Conservation (phyloP, 306 rosid species). For the Biancaea sappan region DNA sequence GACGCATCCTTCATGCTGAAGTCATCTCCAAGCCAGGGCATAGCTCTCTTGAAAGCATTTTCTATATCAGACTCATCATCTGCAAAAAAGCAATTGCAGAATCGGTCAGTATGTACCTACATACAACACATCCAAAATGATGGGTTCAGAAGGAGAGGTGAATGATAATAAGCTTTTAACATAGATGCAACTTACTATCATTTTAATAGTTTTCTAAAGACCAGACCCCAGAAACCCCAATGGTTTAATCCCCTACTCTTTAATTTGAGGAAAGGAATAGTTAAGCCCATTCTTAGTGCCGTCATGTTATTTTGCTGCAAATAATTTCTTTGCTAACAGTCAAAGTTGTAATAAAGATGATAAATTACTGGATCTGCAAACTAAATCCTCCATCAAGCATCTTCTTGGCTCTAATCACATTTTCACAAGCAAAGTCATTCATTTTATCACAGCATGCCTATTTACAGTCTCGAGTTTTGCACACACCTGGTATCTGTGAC, state of each 20-base stretch:
- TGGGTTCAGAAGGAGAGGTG: background rate
- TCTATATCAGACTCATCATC: slow-evolving; percentile 91
- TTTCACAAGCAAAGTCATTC: slow-evolving; percentile 3
- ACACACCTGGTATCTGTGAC: background rate
- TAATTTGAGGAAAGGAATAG: background rate
- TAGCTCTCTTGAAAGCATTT: slow-evolving; percentile 88
- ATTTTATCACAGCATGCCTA: background rate
- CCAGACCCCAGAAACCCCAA: slow-evolving; percentile 1
- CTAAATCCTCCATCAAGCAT: background rate
- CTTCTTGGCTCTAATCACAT: background rate
- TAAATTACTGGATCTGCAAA: background rate
- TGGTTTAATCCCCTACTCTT: background rate
- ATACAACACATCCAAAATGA: slow-evolving; percentile 3
- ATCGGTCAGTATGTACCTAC: background rate
- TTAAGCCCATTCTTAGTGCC: background rate
- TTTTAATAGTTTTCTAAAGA: background rate
- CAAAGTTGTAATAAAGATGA: background rate
- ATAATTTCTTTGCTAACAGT: background rate
- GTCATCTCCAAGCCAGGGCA: slow-evolving; percentile 99
- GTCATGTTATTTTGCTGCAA: background rate
- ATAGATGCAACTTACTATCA: background rate
- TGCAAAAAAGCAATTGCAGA: slow-evolving; percentile 48
- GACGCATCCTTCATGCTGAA: slow-evolving; percentile 78
- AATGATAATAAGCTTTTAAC: background rate
- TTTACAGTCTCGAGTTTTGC: background rate